Percentiles rank a stretch among this genome's conserved stretches.
Conservation (phyloP, 1,139 yeast species). For the Saccharomyces hybrid region DNA sequence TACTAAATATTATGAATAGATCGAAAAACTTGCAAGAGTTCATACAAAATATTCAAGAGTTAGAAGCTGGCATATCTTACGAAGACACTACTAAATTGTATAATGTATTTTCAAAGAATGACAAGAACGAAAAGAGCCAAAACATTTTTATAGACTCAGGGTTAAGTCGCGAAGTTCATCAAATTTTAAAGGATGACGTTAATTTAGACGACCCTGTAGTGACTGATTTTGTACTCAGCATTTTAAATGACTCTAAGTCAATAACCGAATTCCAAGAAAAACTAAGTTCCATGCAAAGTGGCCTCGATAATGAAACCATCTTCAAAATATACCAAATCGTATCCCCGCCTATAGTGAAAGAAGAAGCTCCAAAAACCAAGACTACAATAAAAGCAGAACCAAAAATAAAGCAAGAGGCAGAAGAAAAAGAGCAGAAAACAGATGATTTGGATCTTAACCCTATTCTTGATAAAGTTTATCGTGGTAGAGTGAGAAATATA, state of each 20-base stretch:
- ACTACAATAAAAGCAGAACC: neutral
- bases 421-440: neutral
- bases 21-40: constrained; percentile 12
- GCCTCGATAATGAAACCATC: constrained; percentile 43
- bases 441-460: constrained; percentile 31
- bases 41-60: constrained; percentile 7
- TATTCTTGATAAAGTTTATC: constrained; percentile 41
- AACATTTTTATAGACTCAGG: neutral
- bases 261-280: constrained; percentile 37
- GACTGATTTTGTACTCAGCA: constrained; percentile 48
- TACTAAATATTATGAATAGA: constrained; percentile 16
- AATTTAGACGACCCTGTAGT: constrained; percentile 41
- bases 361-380: neutral
- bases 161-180: neutral
- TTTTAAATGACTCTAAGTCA: constrained; percentile 37
- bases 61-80: constrained; percentile 15
- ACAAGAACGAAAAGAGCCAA: neutral
- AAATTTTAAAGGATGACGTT: constrained; percentile 10
- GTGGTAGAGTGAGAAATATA: constrained; percentile 53
- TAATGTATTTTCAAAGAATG: neutral
- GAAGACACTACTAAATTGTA: neutral
- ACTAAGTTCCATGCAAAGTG: constrained; percentile 55
- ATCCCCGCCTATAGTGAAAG: neutral
- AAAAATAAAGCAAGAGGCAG: neutral
- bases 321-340: constrained; percentile 24